Conservation (phyloP, 441 rosid species). For the Syzygium syzygioides region DNA sequence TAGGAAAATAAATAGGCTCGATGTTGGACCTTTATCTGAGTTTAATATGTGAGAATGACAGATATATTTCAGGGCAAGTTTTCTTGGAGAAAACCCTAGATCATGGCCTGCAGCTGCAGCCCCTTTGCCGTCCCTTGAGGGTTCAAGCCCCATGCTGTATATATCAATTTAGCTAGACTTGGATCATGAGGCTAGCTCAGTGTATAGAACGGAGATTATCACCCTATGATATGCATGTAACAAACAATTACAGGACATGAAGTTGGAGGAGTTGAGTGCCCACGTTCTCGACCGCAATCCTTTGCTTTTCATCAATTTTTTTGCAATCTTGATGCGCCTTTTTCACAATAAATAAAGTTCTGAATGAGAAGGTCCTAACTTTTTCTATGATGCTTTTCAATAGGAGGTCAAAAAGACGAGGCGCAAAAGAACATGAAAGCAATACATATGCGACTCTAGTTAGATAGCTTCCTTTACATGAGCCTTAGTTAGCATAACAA, state of each 20-base stretch:
- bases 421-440: not conserved
- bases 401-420: not conserved
- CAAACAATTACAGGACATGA: not conserved
- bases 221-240: not conserved
- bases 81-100: not conserved
- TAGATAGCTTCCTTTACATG: not conserved
- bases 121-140: not conserved
- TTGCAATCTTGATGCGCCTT: not conserved
- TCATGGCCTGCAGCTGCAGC: not conserved
- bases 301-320: not conserved
- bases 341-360: not conserved
- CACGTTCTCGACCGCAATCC: not conserved
- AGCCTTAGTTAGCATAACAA: not conserved
- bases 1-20: not conserved
- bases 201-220: not conserved
- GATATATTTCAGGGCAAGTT: not conserved
- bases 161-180: not conserved
- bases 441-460: not conserved
- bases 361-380: not conserved
- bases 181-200: not conserved
- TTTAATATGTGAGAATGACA: not conserved
- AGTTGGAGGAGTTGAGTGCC: not conserved
- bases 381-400: not conserved
- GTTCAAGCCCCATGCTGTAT: not conserved
- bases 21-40: not conserved